Conservation (phyloP, 352 stramenopile genomes). For the Poterioochromonas sp. region DNA sequence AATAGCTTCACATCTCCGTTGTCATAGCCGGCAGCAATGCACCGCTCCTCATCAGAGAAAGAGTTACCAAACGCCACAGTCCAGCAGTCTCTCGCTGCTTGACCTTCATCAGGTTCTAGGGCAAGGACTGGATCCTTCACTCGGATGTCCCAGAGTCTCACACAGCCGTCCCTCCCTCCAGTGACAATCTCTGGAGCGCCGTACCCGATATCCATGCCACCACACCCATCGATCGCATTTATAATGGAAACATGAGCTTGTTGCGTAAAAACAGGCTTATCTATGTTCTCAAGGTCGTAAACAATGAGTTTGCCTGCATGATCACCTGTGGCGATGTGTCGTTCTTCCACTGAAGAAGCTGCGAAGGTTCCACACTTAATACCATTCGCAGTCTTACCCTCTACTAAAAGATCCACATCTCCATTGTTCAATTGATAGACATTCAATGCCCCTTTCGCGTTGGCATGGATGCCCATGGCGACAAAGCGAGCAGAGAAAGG, state of each 20-base stretch:
- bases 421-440: conserved; percentile 79
- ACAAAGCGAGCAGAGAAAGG: conserved; percentile 85
- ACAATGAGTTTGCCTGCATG: conserved; percentile 49
- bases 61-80: conserved; percentile 86
- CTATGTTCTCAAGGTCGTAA: conserved; percentile 62
- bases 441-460: conserved; percentile 73
- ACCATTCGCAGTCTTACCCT: conserved; percentile 65
- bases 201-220: conserved; percentile 68
- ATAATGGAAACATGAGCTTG: conserved; percentile 82
- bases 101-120: conserved; percentile 70
- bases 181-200: conserved; percentile 87
- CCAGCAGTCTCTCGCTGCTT: conserved; percentile 82
- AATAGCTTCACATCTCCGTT: conserved; percentile 96
- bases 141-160: conserved; percentile 87
- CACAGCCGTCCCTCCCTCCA: conserved; percentile 79
- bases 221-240: conserved; percentile 87
- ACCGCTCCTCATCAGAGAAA: conserved; percentile 82
- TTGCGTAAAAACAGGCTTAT: not conserved
- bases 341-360: conserved; percentile 70
- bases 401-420: conserved; percentile 54
- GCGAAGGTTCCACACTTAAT: conserved; percentile 93
- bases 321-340: conserved; percentile 67
- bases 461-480: conserved; percentile 78
- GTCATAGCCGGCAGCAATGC: conserved; percentile 82
- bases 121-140: conserved; percentile 76